A percentile compares a stretch with the other conserved stretches of the same genome.
phyloP scores from a whole-genome alignment of 192 early-diverging fungal species.

The Backusella macrospora region DNA sequence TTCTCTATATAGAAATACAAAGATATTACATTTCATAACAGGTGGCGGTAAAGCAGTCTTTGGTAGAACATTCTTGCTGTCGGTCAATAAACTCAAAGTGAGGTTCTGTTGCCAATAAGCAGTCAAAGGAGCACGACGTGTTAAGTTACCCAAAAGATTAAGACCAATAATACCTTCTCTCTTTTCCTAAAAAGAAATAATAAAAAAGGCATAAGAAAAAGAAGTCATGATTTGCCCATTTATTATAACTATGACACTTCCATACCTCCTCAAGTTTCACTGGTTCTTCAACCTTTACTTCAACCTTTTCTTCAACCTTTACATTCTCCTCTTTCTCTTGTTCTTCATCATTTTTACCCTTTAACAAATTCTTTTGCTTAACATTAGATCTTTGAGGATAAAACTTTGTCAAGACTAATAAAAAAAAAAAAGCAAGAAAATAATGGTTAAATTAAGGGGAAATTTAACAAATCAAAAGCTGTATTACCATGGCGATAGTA shows the following conservation, averaged over 20 bases:
- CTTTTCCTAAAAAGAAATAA: not conserved
- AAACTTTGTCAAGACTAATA: constrained; percentile 53
- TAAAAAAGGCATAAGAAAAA: not conserved
- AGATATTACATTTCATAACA: constrained; percentile 51
- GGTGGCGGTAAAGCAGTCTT: constrained; percentile 50
- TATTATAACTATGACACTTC: not conserved
- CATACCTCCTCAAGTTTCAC: not conserved
- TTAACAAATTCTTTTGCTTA: constrained; percentile 59
- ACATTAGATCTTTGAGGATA: constrained; percentile 47
- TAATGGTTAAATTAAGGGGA: not conserved
- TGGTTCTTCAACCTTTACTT: not conserved
- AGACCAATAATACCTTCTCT: constrained; percentile 18
- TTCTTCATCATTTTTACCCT: constrained; percentile 34
- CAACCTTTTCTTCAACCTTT: constrained; percentile 30
- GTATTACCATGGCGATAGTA: constrained; percentile 55
- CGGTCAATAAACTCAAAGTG: constrained; percentile 64
- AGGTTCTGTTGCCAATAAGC: constrained; percentile 84
- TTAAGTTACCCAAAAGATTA: constrained; percentile 32
- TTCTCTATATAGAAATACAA: not conserved
- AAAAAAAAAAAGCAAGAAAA: constrained; percentile 14
- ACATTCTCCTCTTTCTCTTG: constrained; percentile 32
- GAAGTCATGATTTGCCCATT: not conserved
- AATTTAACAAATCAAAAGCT: not conserved
- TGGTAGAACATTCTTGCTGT: constrained; percentile 47
- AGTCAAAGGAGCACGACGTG: constrained; percentile 49